phyloP scores from a whole-genome alignment of 2,329 filamentous ascomycete species.

The Ramularia endophylla region DNA sequence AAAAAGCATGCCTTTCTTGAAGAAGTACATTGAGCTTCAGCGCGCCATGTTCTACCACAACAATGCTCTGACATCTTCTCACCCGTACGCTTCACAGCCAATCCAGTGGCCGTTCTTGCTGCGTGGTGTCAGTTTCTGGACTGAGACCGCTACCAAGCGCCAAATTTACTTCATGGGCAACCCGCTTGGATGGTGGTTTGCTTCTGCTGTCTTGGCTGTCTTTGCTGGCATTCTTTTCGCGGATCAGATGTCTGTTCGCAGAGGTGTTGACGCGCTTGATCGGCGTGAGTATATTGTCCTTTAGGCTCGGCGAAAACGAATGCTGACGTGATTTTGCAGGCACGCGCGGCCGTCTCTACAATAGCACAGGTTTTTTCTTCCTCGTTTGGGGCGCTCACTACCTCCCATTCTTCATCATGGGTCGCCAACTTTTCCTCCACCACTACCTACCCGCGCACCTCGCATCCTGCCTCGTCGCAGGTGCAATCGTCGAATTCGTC shows the following conservation, averaged over 20 bases:
- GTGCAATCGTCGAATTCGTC: slow-evolving; percentile 88
- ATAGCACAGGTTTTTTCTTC: slow-evolving; percentile 99
- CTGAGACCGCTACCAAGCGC: slow-evolving; percentile 85
- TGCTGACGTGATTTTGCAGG: slow-evolving; percentile 44
- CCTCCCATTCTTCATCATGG: slow-evolving; percentile 97
- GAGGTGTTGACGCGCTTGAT: slow-evolving; percentile 89
- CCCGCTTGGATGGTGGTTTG: slow-evolving; percentile 94
- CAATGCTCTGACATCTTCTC: slow-evolving; percentile 93
- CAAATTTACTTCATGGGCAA: slow-evolving; percentile 99
- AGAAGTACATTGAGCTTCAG: slow-evolving; percentile 95
- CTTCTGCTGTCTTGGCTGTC: slow-evolving; percentile 84
- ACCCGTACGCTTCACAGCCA: slow-evolving; percentile 90
- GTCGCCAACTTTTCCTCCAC: slow-evolving; percentile 93
- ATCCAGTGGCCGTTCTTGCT: slow-evolving; percentile 98
- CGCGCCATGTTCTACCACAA: slow-evolving; percentile 99
- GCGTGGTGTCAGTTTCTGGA: slow-evolving; percentile 98
- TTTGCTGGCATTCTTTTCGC: slow-evolving; percentile 88
- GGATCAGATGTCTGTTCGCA: slow-evolving; percentile 87
- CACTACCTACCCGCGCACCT: slow-evolving; percentile 95
- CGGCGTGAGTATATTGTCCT: slow-evolving; percentile 61
- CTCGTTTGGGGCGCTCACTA: slow-evolving; percentile 97
- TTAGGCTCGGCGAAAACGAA: neutral
- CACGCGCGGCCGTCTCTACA: slow-evolving; percentile 89
- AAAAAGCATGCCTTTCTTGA: slow-evolving; percentile 80
- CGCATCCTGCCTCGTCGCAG: slow-evolving; percentile 82